These are phyloP conservation scores for Erythrophleum ivorense DNA, from an alignment of 331 rosid genomes.

Conservation along the genomic window DNA sequence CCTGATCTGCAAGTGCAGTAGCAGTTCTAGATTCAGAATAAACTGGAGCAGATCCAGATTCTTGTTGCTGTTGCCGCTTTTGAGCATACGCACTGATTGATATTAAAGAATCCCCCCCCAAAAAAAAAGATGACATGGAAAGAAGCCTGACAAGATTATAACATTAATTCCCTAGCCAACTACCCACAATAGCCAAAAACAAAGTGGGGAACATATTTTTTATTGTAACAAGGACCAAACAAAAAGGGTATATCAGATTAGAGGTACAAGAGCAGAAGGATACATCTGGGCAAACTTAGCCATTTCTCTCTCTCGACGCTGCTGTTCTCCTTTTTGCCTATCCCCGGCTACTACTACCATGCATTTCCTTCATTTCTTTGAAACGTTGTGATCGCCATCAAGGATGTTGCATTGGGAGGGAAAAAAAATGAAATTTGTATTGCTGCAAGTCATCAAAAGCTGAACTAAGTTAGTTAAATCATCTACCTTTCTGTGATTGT, in stretches of 20 bases:
- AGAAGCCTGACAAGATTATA: background rate
- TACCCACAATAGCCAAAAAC: background rate
- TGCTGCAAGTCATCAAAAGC: slow-evolving; percentile 9
- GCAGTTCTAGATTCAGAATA: slow-evolving; percentile 63
- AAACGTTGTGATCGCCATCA: too few relatives aligned
- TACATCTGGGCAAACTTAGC: slow-evolving; percentile 95
- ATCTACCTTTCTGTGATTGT: slow-evolving; percentile 91
- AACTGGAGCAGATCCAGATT: slow-evolving; percentile 56
- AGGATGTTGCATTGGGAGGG: too few relatives aligned
- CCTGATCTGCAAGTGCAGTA: slow-evolving; percentile 79
- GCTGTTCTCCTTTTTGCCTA: slow-evolving; percentile 90
- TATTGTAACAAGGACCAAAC: background rate
- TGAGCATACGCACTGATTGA: slow-evolving; percentile 78
- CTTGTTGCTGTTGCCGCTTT: slow-evolving; percentile 81
- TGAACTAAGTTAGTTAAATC: background rate
- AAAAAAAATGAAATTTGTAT: background rate
- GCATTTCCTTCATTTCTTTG: too few relatives aligned
- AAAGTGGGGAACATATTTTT: background rate
- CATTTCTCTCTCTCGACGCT: slow-evolving; percentile 91
- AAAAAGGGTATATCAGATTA: background rate
- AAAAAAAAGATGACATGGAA: slow-evolving; percentile 17
- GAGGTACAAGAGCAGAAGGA: background rate
- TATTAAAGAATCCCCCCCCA: slow-evolving; percentile 40
- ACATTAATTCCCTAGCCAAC: background rate
- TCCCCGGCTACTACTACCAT: too few relatives aligned